phyloP scores from a whole-genome alignment of 352 stramenopile genomes.

The Phytophthora multivora region DNA sequence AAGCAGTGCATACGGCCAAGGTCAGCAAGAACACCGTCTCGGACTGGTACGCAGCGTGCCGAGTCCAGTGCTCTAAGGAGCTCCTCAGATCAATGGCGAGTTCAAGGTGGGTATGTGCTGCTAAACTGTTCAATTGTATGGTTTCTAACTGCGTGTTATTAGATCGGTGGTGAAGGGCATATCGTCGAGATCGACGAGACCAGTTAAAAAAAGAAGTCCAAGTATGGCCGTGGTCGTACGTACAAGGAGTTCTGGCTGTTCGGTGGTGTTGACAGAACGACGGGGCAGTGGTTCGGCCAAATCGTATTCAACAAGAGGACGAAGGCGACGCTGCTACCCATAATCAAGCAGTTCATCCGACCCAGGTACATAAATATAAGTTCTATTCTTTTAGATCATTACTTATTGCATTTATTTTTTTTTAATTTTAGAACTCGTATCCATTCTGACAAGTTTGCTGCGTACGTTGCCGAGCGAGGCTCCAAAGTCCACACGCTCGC shows the following conservation, averaged over 20 bases:
- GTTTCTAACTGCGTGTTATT: conserved; percentile 1
- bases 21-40: no score
- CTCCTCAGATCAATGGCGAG: neutral
- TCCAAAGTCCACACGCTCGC: neutral
- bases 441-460: neutral
- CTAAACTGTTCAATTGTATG: neutral
- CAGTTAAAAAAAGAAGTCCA: neutral
- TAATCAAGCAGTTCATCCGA: neutral
- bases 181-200: conserved; percentile 1
- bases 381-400: no score
- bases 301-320: neutral
- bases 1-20: conserved; percentile 5
- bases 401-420: neutral
- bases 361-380: no score
- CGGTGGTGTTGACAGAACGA: neutral
- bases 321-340: neutral
- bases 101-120: conserved; percentile 7
- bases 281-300: neutral
- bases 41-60: conserved; percentile 3
- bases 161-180: conserved; percentile 12
- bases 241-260: neutral
- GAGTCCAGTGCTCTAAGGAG: conserved; percentile 10
- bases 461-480: neutral
- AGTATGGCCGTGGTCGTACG: neutral
- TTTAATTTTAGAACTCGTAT: neutral